These are phyloP conservation scores for Citrullus mucosospermus DNA, from an alignment of 306 rosid genomes.

Conservation along the genomic window DNA sequence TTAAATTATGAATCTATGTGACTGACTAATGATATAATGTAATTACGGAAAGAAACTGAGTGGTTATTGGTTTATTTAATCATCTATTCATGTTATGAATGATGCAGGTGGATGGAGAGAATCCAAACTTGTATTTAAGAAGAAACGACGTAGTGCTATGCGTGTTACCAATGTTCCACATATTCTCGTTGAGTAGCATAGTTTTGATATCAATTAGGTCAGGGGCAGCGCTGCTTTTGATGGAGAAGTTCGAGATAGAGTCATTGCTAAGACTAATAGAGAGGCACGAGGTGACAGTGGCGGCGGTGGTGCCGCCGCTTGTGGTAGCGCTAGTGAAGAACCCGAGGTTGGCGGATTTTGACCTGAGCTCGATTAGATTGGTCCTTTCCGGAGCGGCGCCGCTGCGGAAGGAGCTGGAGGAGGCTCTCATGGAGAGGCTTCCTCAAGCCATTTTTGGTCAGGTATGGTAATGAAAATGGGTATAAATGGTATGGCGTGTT, in stretches of 20 bases:
- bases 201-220: constrained; percentile 47
- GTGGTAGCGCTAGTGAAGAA: constrained; percentile 72
- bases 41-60: too few species aligned
- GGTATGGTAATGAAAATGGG: constrained; percentile 20
- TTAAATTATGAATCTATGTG: too few species aligned
- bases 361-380: constrained; percentile 49
- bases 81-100: neutral
- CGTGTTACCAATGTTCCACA: constrained; percentile 80
- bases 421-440: constrained; percentile 41
- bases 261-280: constrained; percentile 38
- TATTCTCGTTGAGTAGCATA: constrained; percentile 58
- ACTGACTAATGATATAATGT: too few species aligned
- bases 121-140: constrained; percentile 48
- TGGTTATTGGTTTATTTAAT: too few species aligned
- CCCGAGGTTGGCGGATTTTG: constrained; percentile 45
- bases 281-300: constrained; percentile 46
- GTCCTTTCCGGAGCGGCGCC: constrained; percentile 86
- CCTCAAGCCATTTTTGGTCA: constrained; percentile 77
- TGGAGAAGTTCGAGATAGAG: constrained; percentile 76
- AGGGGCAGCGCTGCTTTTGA: constrained; percentile 48
- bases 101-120: constrained; percentile 58
- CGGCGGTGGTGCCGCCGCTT: constrained; percentile 82
- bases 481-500: too few species aligned
- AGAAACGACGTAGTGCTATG: constrained; percentile 56
- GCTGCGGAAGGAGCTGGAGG: constrained; percentile 70